Conservation (phyloP, 192 early-diverging fungal genomes). For the Dissophora ornata region DNA sequence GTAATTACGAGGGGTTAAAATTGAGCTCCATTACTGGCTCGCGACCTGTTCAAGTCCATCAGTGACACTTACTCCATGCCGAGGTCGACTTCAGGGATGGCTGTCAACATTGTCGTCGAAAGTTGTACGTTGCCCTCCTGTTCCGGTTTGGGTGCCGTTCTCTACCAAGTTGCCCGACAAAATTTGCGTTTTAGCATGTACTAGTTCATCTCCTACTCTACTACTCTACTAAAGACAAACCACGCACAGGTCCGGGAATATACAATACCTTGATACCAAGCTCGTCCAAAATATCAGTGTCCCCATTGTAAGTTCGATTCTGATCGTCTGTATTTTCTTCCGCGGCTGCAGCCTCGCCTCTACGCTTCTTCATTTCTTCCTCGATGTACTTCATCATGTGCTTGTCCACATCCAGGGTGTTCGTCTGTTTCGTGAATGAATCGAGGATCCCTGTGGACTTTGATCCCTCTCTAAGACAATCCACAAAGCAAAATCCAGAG, state of each 20-base stretch:
- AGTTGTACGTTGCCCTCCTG: slow-evolving; percentile 88
- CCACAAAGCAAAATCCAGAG: slow-evolving; percentile 6
- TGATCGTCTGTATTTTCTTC: slow-evolving; percentile 49
- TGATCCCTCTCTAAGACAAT: slow-evolving; percentile 43
- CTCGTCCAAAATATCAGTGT: slow-evolving; percentile 52
- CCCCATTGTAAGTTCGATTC: slow-evolving; percentile 21
- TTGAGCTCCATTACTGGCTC: too few species aligned
- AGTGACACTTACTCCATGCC: slow-evolving; percentile 73
- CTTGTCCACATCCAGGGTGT: slow-evolving; percentile 81
- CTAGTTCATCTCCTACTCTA: too few species aligned
- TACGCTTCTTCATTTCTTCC: slow-evolving; percentile 71
- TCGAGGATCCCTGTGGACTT: slow-evolving; percentile 61
- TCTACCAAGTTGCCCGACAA: slow-evolving; percentile 12
- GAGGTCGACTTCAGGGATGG: slow-evolving; percentile 92
- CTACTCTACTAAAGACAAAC: too few species aligned
- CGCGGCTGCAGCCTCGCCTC: slow-evolving; percentile 45
- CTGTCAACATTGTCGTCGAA: slow-evolving; percentile 88
- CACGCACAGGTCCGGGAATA: too few species aligned
- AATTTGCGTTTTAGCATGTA: too few species aligned
- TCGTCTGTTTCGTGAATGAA: slow-evolving; percentile 80
- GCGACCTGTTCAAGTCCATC: too few species aligned
- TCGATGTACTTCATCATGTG: slow-evolving; percentile 92
- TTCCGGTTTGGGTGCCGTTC: slow-evolving; percentile 71
- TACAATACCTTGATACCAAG: slow-evolving; percentile 45
- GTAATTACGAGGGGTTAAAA: too few species aligned